phyloP scores from a whole-genome alignment of 2,329 filamentous ascomycete species.

The Alternaria novae-zelandiae region DNA sequence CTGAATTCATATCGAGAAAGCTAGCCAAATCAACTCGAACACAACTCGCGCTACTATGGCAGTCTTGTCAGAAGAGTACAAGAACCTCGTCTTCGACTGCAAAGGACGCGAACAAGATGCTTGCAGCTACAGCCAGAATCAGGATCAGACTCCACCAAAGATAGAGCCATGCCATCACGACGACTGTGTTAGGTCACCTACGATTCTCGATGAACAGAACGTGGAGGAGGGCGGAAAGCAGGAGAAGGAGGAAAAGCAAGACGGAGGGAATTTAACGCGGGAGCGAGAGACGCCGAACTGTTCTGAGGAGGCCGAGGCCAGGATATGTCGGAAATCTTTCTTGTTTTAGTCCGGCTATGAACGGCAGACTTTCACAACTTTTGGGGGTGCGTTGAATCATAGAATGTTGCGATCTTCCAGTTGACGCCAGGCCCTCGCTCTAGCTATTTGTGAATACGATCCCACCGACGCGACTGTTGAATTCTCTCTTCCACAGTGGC shows the following conservation, averaged over 20 bases:
- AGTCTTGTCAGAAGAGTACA: not conserved
- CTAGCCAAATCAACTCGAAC: not conserved
- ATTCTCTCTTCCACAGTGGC: conserved; percentile 43
- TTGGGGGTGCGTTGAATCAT: not conserved
- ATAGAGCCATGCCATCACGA: not conserved
- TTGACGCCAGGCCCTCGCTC: not conserved
- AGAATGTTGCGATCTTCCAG: not conserved
- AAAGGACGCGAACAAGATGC: not conserved
- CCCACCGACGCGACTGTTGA: conserved; percentile 28
- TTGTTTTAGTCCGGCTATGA: rapidly evolving
- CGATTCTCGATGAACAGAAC: not conserved
- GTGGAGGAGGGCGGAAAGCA: not conserved
- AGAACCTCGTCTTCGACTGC: not conserved
- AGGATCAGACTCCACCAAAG: not conserved
- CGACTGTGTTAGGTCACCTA: not conserved
- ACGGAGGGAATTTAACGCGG: not conserved
- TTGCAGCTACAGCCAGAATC: not conserved
- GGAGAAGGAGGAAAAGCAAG: not conserved
- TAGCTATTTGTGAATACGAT: conserved; percentile 20
- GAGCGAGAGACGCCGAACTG: not conserved
- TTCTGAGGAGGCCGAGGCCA: not conserved
- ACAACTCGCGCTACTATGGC: not conserved
- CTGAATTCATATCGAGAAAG: not conserved
- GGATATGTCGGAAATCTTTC: not conserved
- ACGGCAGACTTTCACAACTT: not conserved